Base-by-base conservation (phyloP, 129 eudicot species). In the Silybum marianum region DNA sequence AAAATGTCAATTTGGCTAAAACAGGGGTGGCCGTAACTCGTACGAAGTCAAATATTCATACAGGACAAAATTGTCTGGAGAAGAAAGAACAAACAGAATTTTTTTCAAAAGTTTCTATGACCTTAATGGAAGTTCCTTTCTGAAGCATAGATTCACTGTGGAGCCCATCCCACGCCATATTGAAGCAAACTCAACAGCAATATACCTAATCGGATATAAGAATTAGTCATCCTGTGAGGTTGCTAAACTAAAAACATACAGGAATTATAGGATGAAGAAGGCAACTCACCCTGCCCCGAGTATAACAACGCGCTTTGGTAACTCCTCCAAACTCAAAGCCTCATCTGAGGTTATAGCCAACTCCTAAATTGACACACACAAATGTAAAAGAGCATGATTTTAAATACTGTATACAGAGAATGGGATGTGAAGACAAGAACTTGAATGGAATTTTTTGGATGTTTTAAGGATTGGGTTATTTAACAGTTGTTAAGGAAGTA, bases 131-230 rank as follows among this genome's bases (percentile, higher is more conserved):
- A 95, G 98, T 81, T 95, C 97, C 88, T 84, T 91, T 78, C 99
- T 91, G 91, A 89, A 95, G 68, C 78, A 89, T 39, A 95, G 84
- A 79, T 95, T 90, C 32, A 95, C 99, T 9, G 91, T 84, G 36
- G 97, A 85, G 1, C 95, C 99, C 97, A 92, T 95, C 78, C 99
- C 99, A 79, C 97, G 94, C 99, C 99, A 95, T 81, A 95, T 95
- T 69, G 99, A 95, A 89, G 99, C 99, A 91, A 95, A 95, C 84
- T 95, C 99, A 84, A 92, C 99, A 84, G 99, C 97, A 85, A 95
- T 92, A 77, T 95, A 95, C 88, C 97, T 95, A 80, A 78, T 46
- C 69, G 25, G 40, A 70, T 40, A 81, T 54, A 84, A 76, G 68
- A 80, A 19, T 44, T 6, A 79, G 22, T 66, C n/a, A 60, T 11